Evolutionary conservation across 306 rosid genomes (phyloP), one percentile per base, ranked within the genome.

Genomic region (Fragaria nilgerrensis): DNA sequence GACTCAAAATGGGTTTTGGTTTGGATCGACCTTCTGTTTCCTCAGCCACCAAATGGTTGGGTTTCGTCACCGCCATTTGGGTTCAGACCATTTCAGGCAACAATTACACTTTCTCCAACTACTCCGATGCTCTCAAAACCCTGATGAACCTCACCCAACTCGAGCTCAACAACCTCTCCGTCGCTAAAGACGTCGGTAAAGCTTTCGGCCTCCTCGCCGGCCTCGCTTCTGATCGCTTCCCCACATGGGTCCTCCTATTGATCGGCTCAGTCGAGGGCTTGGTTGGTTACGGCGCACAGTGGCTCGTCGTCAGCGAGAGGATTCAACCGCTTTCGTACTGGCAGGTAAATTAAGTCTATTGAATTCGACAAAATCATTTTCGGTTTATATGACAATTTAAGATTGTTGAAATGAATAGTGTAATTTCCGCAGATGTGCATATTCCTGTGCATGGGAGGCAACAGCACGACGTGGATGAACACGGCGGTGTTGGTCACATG

Each of bases 391-490:
- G 7, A 9, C 10, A 43, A 43, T 11, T 13, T 13, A 0, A 47
- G 5, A 14, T 48, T 48, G 49, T 45, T 45, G 53, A 49, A 17
- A 17, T 14, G 19, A 50, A 5, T 17, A 17, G 56, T 17, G 22
- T 19, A 50, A 16, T 48, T 16, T 71, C 13, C 1, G 11, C 83
- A 93, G 98, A 92, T 95, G 97, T 87, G 97, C 11, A 73, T 95
- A 32, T 89, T 89, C 71, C 69, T 95, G 23, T 95, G 98, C 84
- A 75, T 92, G 96, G 98, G 98, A 55, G 98, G 98, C 5, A 95
- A 92, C 73, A 92, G 97, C 85, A 85, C 98, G 0, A 95, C 98
- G 1, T 95, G 98, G 98, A 92, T 95, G 98, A 95, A 95, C 96
- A 95, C 98, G 74, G 98, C 98, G 14, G 87, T 93, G 29, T 72